Base-by-base conservation (phyloP, 2,329 filamentous ascomycete species). In the Nemania sp. region DNA sequence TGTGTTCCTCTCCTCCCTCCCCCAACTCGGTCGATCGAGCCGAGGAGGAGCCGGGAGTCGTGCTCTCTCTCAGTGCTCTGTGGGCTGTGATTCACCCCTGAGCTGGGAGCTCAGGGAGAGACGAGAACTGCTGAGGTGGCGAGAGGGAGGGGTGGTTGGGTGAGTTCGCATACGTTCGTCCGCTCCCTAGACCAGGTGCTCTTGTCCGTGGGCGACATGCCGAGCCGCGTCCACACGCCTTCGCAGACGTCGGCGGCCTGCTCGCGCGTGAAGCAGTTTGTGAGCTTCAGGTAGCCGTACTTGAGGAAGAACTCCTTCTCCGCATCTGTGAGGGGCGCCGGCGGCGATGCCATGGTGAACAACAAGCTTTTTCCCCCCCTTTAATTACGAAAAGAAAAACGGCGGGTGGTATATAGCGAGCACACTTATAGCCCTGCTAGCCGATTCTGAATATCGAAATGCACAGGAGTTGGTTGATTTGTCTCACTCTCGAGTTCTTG, bases 151-250 rank as follows among this genome's bases (percentile, higher is more conserved):
- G 32, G 15, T 29, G 10, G 3, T 21, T 17, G n/a, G 32, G 15
- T 29, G 39, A 21, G 35, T 39, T 43, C 13, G 18, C 58, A 5
- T 64, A 64, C 89, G 75, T 90, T 85, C 56, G 79, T 85, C 47
- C 85, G 80, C 65, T 84, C 81, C 1, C 76, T 76, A n/a, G 77
- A 80, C 88, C 88, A 90, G 34, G 88, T 90, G 2, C 80, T 78
- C 70, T 84, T 85, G 73, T 91, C 85, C 3, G 80, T 78, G 0
- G 86, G 81, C 47, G 83, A 81, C 81, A 89, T 87, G 25, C 85
- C 87, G 5, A 90, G 80, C 10, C 88, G 80, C 0, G 82, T 84
- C 88, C 88, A 90, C 37, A 90, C 79, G 43, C 79, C 75, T 2
- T 76, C 76, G n/a, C 61, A 72, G 29, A 71, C 57, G 1, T 68